Evolutionary conservation across 208 protist genomes (phyloP).

Genomic region (Strigomonas galati): DNA sequence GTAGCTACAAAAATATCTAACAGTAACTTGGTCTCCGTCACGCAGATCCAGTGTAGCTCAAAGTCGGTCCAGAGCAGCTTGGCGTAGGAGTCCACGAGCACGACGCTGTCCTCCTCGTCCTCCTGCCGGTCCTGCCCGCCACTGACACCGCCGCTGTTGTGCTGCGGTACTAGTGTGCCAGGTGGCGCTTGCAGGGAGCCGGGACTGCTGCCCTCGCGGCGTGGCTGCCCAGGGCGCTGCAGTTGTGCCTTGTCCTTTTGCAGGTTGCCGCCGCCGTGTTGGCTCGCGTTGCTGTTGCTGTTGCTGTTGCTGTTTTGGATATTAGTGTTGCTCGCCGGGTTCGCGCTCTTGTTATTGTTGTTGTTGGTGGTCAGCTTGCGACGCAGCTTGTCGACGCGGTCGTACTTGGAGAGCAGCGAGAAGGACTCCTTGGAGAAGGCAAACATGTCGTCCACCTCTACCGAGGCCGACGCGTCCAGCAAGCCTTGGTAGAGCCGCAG

Average conservation of each 20-base stretch:
- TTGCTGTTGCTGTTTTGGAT: neutral
- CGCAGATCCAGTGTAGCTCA: slow-evolving; percentile 88
- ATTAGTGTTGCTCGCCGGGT: neutral
- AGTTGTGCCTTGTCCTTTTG: slow-evolving; percentile 20
- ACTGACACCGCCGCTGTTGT: neutral
- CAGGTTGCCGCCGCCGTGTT: too few relatives aligned
- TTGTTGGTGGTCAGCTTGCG: slow-evolving; percentile 33
- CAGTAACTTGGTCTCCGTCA: slow-evolving; percentile 84
- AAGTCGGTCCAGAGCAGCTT: slow-evolving; percentile 87
- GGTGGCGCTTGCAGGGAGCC: too few relatives aligned
- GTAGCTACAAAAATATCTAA: slow-evolving; percentile 86
- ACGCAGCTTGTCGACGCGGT: slow-evolving; percentile 81
- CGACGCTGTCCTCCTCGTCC: slow-evolving; percentile 46
- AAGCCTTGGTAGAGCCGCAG: slow-evolving; percentile 83
- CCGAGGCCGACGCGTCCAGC: slow-evolving; percentile 54
- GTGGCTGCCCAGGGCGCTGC: neutral
- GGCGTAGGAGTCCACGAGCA: slow-evolving; percentile 75
- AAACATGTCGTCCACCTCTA: slow-evolving; percentile 43
- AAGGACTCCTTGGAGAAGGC: slow-evolving; percentile 74
- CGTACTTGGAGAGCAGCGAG: slow-evolving; percentile 84
- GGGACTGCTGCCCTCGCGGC: neutral
- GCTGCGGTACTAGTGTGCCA: too few relatives aligned
- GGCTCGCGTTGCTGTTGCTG: too few relatives aligned
- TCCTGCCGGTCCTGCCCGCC: slow-evolving; percentile 16
- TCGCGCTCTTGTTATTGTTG: neutral